A percentile compares a stretch with the other conserved stretches of the same genome.
Evolutionary conservation across 768 basidiomycete genomes (phyloP).

Genomic region (Leccinum longicurvipes): DNA sequence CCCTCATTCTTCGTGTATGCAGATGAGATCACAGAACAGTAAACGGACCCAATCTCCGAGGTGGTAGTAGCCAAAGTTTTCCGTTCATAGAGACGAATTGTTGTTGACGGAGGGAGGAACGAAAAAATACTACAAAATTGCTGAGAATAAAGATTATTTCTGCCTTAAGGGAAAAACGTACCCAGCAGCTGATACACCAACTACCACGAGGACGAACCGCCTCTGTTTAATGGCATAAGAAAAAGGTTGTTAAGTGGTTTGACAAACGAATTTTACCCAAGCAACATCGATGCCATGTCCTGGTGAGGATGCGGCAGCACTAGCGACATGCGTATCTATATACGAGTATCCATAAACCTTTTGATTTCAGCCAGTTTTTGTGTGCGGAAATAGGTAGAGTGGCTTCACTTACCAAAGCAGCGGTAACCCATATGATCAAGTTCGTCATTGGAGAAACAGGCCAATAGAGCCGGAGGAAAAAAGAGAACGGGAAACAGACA

Average conservation of each 20-base stretch:
- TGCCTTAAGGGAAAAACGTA: conserved; percentile 27
- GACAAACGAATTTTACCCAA: conserved; percentile 48
- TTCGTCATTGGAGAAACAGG: conserved; percentile 72
- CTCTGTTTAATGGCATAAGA: conserved; percentile 34
- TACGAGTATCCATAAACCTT: conserved; percentile 76
- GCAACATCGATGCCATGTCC: conserved; percentile 66
- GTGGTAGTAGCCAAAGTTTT: conserved; percentile 64
- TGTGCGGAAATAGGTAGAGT: background rate
- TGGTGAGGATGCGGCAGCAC: conserved; percentile 43
- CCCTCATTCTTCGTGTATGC: conserved; percentile 53
- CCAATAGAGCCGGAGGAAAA: conserved; percentile 69
- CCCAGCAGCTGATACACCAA: conserved; percentile 79
- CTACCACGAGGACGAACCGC: conserved; percentile 65
- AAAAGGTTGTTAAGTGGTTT: background rate
- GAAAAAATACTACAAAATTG: conserved; percentile 51
- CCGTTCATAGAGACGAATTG: conserved; percentile 72
- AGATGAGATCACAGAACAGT: conserved; percentile 74
- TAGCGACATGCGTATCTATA: conserved; percentile 49
- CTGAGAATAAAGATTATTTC: conserved; percentile 1
- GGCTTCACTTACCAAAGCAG: conserved; percentile 46
- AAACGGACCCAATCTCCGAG: conserved; percentile 62
- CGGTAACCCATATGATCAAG: conserved; percentile 64
- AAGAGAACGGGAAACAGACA: conserved; percentile 70
- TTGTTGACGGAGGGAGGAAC: conserved; percentile 70
- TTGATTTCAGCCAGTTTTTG: background rate